phyloP scores from a whole-genome alignment of 2,329 filamentous ascomycete genomes.

The Graphilbum fragrans region DNA sequence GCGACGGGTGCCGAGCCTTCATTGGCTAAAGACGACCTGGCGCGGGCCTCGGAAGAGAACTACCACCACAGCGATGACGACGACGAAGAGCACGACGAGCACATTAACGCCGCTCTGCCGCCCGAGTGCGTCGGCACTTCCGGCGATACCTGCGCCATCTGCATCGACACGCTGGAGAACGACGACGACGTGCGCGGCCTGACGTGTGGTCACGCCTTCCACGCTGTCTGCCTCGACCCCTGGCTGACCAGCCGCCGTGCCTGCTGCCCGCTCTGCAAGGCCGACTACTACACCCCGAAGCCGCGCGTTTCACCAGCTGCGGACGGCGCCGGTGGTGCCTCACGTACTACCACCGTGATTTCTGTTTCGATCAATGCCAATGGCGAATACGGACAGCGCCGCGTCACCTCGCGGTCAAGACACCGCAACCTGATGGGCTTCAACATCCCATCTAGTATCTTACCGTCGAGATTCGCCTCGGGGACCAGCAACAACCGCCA shows the following conservation, averaged over 20 bases:
- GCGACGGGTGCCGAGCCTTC: conserved; percentile 10
- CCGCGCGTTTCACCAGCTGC: conserved; percentile 49
- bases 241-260: conserved; percentile 92
- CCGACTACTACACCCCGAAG: conserved; percentile 94
- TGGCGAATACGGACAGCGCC: too few species aligned
- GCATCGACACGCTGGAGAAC: conserved; percentile 85
- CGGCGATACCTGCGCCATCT: conserved; percentile 92
- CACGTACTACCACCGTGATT: conserved; percentile 19
- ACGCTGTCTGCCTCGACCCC: conserved; percentile 87
- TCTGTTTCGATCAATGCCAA: conserved; percentile 15
- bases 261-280: conserved; percentile 95
- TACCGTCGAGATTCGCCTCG: too few species aligned
- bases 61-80: conserved; percentile 37
- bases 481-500: too few species aligned
- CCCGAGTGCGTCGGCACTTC: conserved; percentile 70
- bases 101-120: conserved; percentile 69
- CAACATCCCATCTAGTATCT: too few species aligned
- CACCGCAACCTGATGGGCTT: too few species aligned
- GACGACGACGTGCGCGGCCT: conserved; percentile 91
- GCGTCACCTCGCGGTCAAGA: too few species aligned
- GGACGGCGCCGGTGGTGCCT: conserved; percentile 18
- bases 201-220: conserved; percentile 96
- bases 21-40: conserved; percentile 13
- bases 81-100: conserved; percentile 59
- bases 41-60: conserved; percentile 17